Evolutionary conservation across 768 basidiomycete species (phyloP).

Genomic region (Hygrocybe coccinea): DNA sequence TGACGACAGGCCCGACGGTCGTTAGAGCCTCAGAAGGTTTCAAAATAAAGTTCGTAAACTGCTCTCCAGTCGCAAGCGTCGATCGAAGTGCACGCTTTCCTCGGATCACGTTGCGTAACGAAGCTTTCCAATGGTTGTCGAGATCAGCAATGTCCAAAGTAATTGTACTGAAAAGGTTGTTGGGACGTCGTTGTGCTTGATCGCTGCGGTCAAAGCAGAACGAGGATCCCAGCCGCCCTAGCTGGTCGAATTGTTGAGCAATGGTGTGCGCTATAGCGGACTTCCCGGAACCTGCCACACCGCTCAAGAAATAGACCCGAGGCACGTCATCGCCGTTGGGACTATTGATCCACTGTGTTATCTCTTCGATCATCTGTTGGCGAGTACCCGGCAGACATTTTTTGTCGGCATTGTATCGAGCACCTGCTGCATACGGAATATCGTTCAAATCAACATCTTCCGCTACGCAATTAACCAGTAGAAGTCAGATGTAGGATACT

Average conservation of each 20-base stretch:
- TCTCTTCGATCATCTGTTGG: constrained; percentile 18
- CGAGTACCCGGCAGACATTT: constrained; percentile 22
- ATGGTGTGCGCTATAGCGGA: constrained; percentile 35
- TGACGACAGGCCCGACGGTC: constrained; percentile 11
- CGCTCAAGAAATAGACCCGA: constrained; percentile 28
- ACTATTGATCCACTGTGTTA: constrained; percentile 21
- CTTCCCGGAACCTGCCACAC: constrained; percentile 36
- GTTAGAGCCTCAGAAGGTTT: constrained; percentile 7
- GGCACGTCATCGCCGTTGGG: constrained; percentile 1
- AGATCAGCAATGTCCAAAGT: constrained; percentile 21
- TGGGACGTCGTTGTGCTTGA: constrained; percentile 15
- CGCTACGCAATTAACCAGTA: not conserved
- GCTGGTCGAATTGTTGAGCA: constrained; percentile 17
- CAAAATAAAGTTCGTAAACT: constrained; percentile 17
- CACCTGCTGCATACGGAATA: constrained; percentile 3
- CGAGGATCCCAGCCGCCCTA: constrained; percentile 27
- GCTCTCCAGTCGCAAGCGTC: constrained; percentile 8
- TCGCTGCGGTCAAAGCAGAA: constrained; percentile 29
- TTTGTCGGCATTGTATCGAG: constrained; percentile 5
- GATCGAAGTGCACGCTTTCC: constrained; percentile 7
- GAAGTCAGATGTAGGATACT: not conserved
- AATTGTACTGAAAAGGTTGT: constrained; percentile 30
- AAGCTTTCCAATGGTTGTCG: constrained; percentile 5
- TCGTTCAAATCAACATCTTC: not conserved
- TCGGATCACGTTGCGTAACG: constrained; percentile 3